Base-by-base conservation (phyloP, 176 grass and related monocot genomes). In the Poa annua region DNA sequence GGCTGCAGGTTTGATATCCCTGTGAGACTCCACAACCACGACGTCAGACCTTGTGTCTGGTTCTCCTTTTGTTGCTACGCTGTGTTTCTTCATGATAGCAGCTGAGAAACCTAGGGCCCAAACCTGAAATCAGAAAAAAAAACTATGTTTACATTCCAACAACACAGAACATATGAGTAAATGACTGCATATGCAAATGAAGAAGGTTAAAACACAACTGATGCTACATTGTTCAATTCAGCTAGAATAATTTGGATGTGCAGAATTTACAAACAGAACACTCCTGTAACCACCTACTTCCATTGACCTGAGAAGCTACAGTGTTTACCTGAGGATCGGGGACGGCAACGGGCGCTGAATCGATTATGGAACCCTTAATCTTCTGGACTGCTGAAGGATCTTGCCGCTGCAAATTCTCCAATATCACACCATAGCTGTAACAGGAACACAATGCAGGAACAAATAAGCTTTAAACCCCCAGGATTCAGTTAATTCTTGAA, bases 31-130 rank as follows among this genome's bases (percentile, higher is more conserved):
- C 82, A 92, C 55, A 78, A 88, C 85, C 26, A 90, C 8, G 2
- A 80, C 57, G 19, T 88, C 88, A 15, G 57, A 61, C 71, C 87
- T 84, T 29, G 52, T 68, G 78, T 71, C 82, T 35, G 90, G 67
- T 47, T 8, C 34, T 38, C 91, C 91, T 83, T 93, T 95, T 6
- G 96, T 88, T 15, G 91, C 65, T 42, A 98, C 48, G 19, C 93
- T 95, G 19, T 83, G 79, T 74, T 98, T 98, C 75, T 95, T 95
- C 87, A 98, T 71, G 78, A 98, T 68, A 61, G 96, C 96, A 83
- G 96, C 96, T 0, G 96, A 98, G 81, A 98, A 98, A 25, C 96
- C 96, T 25, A 76, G 91, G 60, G 96, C 96, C 96, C 96, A 98
- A 59, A 98, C 89, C 96, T 98, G 80, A 38, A 29, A 50, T 57